Evolutionary conservation across 331 rosid genomes (phyloP).

Genomic region (Malus hybrid): DNA sequence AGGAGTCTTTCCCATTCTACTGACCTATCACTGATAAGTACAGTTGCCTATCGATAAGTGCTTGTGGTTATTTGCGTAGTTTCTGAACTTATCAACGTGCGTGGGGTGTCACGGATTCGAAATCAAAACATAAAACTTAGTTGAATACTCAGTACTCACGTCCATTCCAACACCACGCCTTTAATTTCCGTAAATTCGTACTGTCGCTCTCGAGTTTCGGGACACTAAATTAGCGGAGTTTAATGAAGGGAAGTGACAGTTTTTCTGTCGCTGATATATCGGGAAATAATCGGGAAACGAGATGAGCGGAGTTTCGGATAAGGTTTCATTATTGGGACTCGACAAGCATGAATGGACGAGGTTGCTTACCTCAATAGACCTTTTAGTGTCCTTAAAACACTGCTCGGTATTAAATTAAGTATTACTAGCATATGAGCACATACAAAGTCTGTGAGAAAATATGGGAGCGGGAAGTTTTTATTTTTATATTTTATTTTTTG

Average conservation of each 20-base stretch:
- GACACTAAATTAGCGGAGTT: not conserved
- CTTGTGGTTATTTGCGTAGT: accelerated
- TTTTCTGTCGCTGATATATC: too few species aligned
- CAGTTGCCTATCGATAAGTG: accelerated
- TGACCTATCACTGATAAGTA: constrained; percentile 45
- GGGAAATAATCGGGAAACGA: not conserved
- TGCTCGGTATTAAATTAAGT: too few species aligned
- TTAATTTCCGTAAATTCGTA: not conserved
- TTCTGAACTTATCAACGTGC: accelerated
- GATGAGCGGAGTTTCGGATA: not conserved
- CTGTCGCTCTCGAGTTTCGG: constrained; percentile 24
- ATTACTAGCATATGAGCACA: too few species aligned
- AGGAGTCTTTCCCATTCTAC: constrained; percentile 54
- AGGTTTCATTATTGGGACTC: not conserved
- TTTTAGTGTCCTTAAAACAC: too few species aligned
- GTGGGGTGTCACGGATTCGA: constrained; percentile 44
- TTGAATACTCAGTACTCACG: constrained; percentile 60
- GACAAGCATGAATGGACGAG: not conserved
- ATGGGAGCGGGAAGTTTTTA: too few species aligned
- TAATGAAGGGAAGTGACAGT: too few species aligned
- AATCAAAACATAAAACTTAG: constrained; percentile 54
- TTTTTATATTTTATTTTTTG: too few species aligned
- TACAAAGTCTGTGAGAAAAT: too few species aligned
- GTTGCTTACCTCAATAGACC: not conserved
- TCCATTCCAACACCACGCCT: constrained; percentile 30